These are phyloP conservation scores for Beauveria pseudobassiana DNA, from an alignment of 2,329 filamentous ascomycete species.

Conservation along the genomic window DNA sequence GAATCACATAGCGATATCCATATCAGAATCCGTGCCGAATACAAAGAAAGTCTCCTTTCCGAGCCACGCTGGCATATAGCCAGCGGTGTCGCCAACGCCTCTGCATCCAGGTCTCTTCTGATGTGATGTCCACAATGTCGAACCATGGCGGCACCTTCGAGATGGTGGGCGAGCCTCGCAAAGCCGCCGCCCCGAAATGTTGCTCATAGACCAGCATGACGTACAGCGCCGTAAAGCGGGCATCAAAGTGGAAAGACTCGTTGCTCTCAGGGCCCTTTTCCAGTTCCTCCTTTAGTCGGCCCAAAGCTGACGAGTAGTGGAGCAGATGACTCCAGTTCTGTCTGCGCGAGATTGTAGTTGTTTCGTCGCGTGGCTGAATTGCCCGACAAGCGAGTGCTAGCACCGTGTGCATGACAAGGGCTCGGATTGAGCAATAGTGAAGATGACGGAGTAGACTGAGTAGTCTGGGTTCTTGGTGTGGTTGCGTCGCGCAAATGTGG, in stretches of 20 bases:
- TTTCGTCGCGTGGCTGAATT: constrained; percentile 18
- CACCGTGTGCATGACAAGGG: constrained; percentile 30
- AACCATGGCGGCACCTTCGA: constrained; percentile 24
- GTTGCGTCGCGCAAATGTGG: constrained; percentile 25
- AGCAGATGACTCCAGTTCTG: constrained; percentile 16
- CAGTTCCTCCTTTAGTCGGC: constrained; percentile 23
- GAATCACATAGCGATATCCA: constrained; percentile 26
- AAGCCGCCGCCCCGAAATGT: constrained; percentile 26
- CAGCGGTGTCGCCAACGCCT: neutral
- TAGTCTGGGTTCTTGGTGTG: constrained; percentile 31
- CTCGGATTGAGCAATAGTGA: constrained; percentile 23
- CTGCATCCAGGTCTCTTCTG: neutral
- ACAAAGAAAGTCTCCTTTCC: constrained; percentile 20
- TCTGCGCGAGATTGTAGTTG: constrained; percentile 9
- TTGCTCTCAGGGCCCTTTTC: constrained; percentile 13
- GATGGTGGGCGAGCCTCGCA: constrained; percentile 23
- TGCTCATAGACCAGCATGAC: constrained; percentile 31
- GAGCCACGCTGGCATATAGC: neutral
- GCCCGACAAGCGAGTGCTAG: constrained; percentile 26
- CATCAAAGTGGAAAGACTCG: constrained; percentile 21
- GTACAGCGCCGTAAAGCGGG: constrained; percentile 24
- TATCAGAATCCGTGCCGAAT: constrained; percentile 25
- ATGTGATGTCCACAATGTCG: constrained; percentile 18
- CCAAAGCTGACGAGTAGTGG: constrained; percentile 26
- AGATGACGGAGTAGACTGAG: constrained; percentile 28